Evolutionary conservation across 331 rosid species (phyloP), one percentile per base, ranked within the genome.

Genomic region (Quercus tomentella): DNA sequence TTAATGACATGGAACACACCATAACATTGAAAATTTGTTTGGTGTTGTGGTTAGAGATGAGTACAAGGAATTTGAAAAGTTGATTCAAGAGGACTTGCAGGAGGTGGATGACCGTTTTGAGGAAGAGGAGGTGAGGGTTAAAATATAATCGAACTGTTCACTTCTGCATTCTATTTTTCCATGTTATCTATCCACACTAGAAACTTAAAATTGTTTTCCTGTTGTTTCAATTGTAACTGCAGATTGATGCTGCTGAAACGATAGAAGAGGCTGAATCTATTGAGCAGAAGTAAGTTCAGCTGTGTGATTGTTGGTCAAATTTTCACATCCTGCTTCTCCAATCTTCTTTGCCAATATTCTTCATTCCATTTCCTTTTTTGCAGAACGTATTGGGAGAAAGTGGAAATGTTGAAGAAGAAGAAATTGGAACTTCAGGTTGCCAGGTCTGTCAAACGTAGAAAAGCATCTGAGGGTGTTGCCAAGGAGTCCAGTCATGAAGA

Each of bases 161-260:
- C 22, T 56, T 33, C 17, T 61, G 16, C 75, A 54, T 33, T 26
- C 20, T 5, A 45, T 17, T 60, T 33, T 72, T 26, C 43, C 52
- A 37, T 45, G 73, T 45, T 73, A 75, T 60, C 7, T 49, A 1
- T 33, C 26, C 78, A 55, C 81, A 6, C 72, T 73, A 35, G 61
- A 68, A 81, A 70, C 70, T 54, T 21, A 54, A 7, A 22, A 35
- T 52, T 63, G 43, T 74, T 71, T 63, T 72, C 23, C 22, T 56
- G 69, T 72, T 72, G 60, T 80, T 81, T 66, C 67, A 58, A 25
- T 75, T 67, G 30, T 49, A 71, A 71, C 73, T 76, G 76, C 91
- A 94, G 97, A 86, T 89, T 72, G 98, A 94, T 87, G 97, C 97
- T 62, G 98, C 95, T 9, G 97, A 89, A 83, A 88, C 49, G 89